A percentile compares a stretch with the other conserved stretches of the same genome.
These are phyloP conservation scores for Phialophora chinensis DNA, from an alignment of 2,329 filamentous ascomycete species.

Conservation along the genomic window DNA sequence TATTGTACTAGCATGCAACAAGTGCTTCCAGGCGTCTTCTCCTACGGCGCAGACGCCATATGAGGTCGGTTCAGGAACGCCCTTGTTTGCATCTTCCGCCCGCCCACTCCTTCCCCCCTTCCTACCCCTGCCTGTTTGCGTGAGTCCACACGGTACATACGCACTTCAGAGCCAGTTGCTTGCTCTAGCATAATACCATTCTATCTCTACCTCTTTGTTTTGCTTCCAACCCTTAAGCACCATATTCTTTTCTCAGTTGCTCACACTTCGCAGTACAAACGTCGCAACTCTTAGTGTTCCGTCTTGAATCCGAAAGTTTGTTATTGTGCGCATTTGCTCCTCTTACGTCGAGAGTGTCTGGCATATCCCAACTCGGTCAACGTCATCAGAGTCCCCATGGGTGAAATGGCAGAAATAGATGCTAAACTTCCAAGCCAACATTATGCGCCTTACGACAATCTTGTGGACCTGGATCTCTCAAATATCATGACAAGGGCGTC, in stretches of 20 bases:
- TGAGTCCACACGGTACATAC: constrained; percentile 22
- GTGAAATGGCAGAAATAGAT: constrained; percentile 17
- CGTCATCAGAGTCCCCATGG: not conserved
- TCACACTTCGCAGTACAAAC: constrained; percentile 10
- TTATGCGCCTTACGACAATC: constrained; percentile 14
- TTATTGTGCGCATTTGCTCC: not conserved
- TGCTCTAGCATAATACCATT: constrained; percentile 29
- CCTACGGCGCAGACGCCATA: constrained; percentile 20
- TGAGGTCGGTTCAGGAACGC: constrained; percentile 31
- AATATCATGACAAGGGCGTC: constrained; percentile 17
- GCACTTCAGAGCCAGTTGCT: constrained; percentile 23
- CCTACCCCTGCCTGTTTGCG: constrained; percentile 39
- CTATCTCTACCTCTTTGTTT: constrained; percentile 21
- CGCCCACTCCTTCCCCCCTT: constrained; percentile 18
- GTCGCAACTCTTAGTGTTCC: constrained; percentile 8
- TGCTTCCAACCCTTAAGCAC: constrained; percentile 11
- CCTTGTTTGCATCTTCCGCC: constrained; percentile 37
- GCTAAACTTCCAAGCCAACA: constrained; percentile 15
- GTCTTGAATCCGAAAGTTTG: not conserved
- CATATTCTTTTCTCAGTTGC: not conserved
- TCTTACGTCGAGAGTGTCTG: not conserved
- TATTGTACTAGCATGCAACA: constrained; percentile 30
- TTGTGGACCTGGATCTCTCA: constrained; percentile 18
- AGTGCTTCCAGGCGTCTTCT: constrained; percentile 24
- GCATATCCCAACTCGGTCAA: not conserved